Percentiles rank a stretch among this genome's conserved stretches.
phyloP scores from a whole-genome alignment of 306 rosid species.

The Neltuma alba region DNA sequence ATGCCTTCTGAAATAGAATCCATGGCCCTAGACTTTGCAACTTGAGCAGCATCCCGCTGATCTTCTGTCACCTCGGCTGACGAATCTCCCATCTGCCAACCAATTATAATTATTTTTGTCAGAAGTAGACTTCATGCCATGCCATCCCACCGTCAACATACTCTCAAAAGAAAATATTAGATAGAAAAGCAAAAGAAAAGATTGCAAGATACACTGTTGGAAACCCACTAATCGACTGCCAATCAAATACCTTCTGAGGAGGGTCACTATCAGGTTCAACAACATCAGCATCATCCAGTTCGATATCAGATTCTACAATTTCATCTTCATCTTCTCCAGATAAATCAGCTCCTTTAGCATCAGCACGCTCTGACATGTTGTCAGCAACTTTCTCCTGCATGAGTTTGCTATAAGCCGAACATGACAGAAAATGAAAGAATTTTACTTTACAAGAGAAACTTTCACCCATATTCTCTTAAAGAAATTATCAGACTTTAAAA shows the following conservation, averaged over 20 bases:
- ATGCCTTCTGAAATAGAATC: conserved; percentile 61
- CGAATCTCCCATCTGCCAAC: conserved; percentile 70
- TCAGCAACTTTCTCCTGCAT: conserved; percentile 54
- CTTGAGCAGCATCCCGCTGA: conserved; percentile 65
- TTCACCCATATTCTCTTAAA: background rate
- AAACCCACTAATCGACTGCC: background rate
- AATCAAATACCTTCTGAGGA: conserved; percentile 60
- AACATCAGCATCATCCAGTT: conserved; percentile 63
- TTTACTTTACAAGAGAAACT: background rate
- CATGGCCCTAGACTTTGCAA: conserved; percentile 64
- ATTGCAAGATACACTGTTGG: background rate
- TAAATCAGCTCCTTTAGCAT: conserved; percentile 32
- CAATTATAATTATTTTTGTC: background rate
- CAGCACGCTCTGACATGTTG: conserved; percentile 30
- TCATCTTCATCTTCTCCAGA: conserved; percentile 45
- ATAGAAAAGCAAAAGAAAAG: background rate
- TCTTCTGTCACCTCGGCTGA: conserved; percentile 70
- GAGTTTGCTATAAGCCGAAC: background rate
- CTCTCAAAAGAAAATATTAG: background rate
- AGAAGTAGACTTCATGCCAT: background rate
- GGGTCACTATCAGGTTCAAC: conserved; percentile 78
- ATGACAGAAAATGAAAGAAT: conserved; percentile 21
- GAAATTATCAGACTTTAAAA: background rate
- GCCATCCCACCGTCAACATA: background rate
- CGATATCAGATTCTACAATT: conserved; percentile 76